Evolutionary conservation across 768 basidiomycete genomes (phyloP), one percentile per base, ranked within the genome.

Genomic region (Mycena venus): DNA sequence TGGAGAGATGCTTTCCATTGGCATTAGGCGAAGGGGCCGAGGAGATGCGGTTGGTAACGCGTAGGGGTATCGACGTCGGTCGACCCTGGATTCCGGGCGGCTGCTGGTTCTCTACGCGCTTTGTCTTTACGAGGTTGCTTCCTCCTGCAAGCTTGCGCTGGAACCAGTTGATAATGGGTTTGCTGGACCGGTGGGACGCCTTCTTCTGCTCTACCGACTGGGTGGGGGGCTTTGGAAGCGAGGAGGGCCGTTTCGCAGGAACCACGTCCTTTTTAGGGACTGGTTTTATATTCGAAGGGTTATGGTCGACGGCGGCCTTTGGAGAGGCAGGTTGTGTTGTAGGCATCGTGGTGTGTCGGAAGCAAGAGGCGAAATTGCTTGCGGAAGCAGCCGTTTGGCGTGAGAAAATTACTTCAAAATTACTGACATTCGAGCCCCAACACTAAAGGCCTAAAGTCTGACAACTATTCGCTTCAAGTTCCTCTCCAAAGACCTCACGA

Each of bases 101-200:
- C 59, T 74, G 68, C 55, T 83, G 80, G 75, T 82, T 84, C 69
- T 86, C 86, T 36, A 82, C 78, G 68, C 92, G 88, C 82, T 92
- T 91, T 25, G 85, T 78, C 73, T 89, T 90, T 42, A 87, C 91
- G 25, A 92, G 67, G 47, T 55, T 69, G 59, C 75, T 73, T 1
- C 75, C 89, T 29, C 94, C 94, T 40, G 91, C 92, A 17, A 96
- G 87, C 82, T 96, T 96, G 75, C 94, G 91, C 79, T 96, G 95
- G 73, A 96, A 92, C 95, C 95, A 96, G 78, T 95, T 94, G 78
- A 96, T 92, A 78, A 96, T 93, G 11, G 95, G 95, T 80, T 95
- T 94, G 82, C 95, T 93, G 21, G 93, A 91, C 44, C 93, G 91
- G 59, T 91, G 89, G 67, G 92, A 84, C 9, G 90, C 80, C 81